Percentiles rank a stretch among this genome's conserved stretches.
phyloP scores from a whole-genome alignment of 805 yeast species.

The Metschnikowia amazonensis region DNA sequence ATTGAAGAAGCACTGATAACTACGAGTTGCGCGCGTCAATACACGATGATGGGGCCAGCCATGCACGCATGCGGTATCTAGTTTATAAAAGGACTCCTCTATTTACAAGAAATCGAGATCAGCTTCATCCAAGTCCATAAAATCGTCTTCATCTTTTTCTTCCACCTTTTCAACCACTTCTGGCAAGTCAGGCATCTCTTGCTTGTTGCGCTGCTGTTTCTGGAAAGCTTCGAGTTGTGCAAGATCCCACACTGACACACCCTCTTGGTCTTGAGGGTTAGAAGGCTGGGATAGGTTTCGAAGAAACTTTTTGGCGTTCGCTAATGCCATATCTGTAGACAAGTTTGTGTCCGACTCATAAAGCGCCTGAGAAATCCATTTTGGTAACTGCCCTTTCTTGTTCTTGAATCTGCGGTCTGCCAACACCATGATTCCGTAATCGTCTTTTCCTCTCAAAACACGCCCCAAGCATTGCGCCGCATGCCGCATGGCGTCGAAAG shows the following conservation, averaged over 20 bases:
- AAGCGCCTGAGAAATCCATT: conserved; percentile 94
- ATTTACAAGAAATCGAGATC: conserved; percentile 34
- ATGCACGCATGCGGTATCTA: background rate
- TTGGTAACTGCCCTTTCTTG: conserved; percentile 85
- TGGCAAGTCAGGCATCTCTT: conserved; percentile 14
- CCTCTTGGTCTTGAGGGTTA: conserved; percentile 85
- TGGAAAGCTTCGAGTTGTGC: conserved; percentile 64
- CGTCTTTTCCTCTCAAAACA: conserved; percentile 96
- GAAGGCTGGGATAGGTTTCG: conserved; percentile 93
- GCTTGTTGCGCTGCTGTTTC: conserved; percentile 39
- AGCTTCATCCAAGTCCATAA: conserved; percentile 46
- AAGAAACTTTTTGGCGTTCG: conserved; percentile 87
- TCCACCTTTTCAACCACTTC: conserved; percentile 12
- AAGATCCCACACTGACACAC: conserved; percentile 87
- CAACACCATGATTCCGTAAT: conserved; percentile 96
- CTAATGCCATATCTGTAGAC: conserved; percentile 96
- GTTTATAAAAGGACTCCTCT: background rate
- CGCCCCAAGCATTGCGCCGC: conserved; percentile 99
- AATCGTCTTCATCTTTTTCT: conserved; percentile 29
- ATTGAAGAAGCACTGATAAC: background rate
- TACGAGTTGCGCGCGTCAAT: background rate
- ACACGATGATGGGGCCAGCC: background rate
- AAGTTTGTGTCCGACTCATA: conserved; percentile 87
- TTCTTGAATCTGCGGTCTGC: conserved; percentile 91
- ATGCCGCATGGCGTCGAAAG: conserved; percentile 99